Percentiles rank a stretch among this genome's conserved stretches.
These are phyloP conservation scores for Neurospora sp. DNA, from an alignment of 2,329 filamentous ascomycete species.

Conservation along the genomic window DNA sequence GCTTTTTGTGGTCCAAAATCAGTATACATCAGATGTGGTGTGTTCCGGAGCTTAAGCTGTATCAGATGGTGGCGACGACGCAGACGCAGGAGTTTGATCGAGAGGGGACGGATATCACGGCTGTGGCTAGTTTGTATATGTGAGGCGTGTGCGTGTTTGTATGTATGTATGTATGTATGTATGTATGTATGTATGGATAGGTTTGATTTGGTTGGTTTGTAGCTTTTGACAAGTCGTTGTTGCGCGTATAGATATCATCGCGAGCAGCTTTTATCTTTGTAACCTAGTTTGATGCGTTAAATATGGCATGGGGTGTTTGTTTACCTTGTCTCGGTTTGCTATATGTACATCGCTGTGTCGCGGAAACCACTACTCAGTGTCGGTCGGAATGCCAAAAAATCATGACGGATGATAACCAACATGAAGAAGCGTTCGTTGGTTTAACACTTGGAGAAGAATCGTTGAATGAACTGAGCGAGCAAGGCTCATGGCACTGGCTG, in stretches of 20 bases:
- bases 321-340: background rate
- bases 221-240: background rate
- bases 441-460: background rate
- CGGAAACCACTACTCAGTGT: background rate
- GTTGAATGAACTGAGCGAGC: background rate
- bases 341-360: background rate
- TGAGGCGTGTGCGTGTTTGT: conserved; percentile 24
- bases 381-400: background rate
- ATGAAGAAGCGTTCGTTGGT: background rate
- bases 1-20: no score
- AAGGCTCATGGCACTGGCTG: background rate
- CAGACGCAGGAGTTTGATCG: conserved; percentile 96
- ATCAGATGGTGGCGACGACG: conserved; percentile 92
- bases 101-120: conserved; percentile 72
- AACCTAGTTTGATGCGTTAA: background rate
- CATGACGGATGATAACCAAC: background rate
- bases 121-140: conserved; percentile 82
- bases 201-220: background rate
- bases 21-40: background rate
- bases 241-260: background rate
- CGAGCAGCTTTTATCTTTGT: background rate
- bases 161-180: background rate
- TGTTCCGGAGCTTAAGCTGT: conserved; percentile 54
- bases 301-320: background rate
- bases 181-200: background rate